Conservation (phyloP, 345 rosid genomes). For the Pelargonium nanum region DNA sequence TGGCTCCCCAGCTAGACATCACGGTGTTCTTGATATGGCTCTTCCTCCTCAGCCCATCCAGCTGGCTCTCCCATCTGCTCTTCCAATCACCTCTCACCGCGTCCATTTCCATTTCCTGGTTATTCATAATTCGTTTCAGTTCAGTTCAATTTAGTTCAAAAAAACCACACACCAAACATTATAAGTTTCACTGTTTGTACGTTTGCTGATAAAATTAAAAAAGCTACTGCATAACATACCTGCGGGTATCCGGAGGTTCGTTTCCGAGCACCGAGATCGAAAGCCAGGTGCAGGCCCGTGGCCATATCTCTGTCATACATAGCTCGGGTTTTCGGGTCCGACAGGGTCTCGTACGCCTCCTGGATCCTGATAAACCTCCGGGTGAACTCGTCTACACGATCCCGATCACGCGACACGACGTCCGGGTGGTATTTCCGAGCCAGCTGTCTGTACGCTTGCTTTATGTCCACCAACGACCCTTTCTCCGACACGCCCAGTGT, state of each 20-base stretch:
- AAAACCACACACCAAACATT: no score
- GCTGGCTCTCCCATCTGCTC: neutral
- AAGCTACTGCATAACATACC: no score
- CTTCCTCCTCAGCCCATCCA: neutral
- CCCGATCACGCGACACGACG: slow-evolving; percentile 1
- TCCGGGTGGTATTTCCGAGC: slow-evolving; percentile 9
- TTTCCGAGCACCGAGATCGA: neutral
- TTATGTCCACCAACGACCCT: slow-evolving; percentile 3
- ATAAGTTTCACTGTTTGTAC: no score
- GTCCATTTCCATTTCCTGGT: neutral
- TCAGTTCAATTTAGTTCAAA: no score
- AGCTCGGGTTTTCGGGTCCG: slow-evolving; percentile 7
- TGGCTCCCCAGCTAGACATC: no score
- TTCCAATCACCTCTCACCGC: neutral
- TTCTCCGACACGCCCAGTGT: slow-evolving; percentile 4
- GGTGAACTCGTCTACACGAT: slow-evolving; percentile 5
- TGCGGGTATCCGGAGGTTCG: no score
- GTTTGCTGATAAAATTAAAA: no score
- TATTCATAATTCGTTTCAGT: no score
- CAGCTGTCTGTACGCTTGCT: slow-evolving; percentile 5
- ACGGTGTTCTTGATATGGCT: neutral
- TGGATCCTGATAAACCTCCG: slow-evolving; percentile 9
- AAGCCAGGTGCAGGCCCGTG: neutral
- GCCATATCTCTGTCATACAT: slow-evolving; percentile 7
- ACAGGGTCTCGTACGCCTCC: slow-evolving; percentile 12